These are phyloP conservation scores for Cladosporium sp. DNA, from an alignment of 2,329 filamentous ascomycete species.

Conservation along the genomic window DNA sequence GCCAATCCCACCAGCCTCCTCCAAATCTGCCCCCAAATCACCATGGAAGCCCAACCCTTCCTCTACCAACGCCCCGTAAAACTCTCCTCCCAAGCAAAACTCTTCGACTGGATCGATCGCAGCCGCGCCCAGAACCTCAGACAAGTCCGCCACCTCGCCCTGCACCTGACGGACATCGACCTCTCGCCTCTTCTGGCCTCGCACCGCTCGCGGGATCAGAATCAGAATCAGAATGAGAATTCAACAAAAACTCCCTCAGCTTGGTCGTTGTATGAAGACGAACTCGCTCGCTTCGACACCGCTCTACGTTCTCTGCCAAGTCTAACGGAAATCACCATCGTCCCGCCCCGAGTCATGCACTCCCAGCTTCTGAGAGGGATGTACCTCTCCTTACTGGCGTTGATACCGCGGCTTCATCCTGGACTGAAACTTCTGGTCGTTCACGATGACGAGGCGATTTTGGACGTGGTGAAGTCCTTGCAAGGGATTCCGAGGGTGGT, in stretches of 20 bases:
- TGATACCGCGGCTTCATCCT: slow-evolving; percentile 19
- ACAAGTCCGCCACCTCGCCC: slow-evolving; percentile 19
- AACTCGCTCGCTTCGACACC: slow-evolving; percentile 22
- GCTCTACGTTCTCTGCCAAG: slow-evolving; percentile 20
- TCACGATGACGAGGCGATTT: slow-evolving; percentile 87
- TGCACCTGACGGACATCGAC: slow-evolving; percentile 26
- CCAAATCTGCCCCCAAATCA: slow-evolving; percentile 17
- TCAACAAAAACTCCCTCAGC: slow-evolving; percentile 13
- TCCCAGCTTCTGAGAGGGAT: slow-evolving; percentile 23
- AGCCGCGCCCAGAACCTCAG: slow-evolving; percentile 19
- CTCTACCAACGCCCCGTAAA: slow-evolving; percentile 20
- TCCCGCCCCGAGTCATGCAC: slow-evolving; percentile 18
- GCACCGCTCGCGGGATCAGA: background rate
- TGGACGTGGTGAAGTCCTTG: slow-evolving; percentile 61
- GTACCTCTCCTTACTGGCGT: slow-evolving; percentile 23
- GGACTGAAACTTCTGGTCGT: slow-evolving; percentile 62
- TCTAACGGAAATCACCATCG: slow-evolving; percentile 19
- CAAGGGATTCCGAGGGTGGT: slow-evolving; percentile 15
- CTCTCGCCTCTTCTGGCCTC: slow-evolving; percentile 17
- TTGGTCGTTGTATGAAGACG: slow-evolving; percentile 25
- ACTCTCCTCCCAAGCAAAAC: slow-evolving; percentile 24
- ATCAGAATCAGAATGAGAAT: background rate
- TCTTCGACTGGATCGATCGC: slow-evolving; percentile 25
- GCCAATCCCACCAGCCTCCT: slow-evolving; percentile 14
- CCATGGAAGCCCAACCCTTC: slow-evolving; percentile 22